Evolutionary conservation across 192 early-diverging fungal species (phyloP), one percentile per base, ranked within the genome.

Genomic region (Jimgerdemannia flammicorona): DNA sequence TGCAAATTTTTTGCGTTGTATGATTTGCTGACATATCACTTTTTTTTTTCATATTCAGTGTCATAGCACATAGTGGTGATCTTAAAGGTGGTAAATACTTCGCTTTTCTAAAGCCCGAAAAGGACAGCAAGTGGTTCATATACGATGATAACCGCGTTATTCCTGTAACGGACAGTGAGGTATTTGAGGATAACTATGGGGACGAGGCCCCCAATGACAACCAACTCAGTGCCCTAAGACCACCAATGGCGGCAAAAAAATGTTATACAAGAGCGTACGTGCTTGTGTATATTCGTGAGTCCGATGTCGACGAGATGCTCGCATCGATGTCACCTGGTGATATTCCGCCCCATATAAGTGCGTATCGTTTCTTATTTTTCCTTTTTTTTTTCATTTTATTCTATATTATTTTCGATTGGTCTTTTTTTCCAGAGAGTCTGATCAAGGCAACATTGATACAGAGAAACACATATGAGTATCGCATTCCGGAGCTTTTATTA

Each of bases 211-310:
- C 81, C 18, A 71, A 76, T 39, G 69, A 29, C 29, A 29, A 29
- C 29, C 29, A 29, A 29, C 29, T 29, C 29, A 29, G 1, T 29
- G 29, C 29, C 29, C 29, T 29, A 1, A 1, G 29, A 29, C 29
- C 29, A 29, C 44, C 70, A 18, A 75, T 78, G 71, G 79, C 75
- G 11, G 78, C 83, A 4, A 86, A 85, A 8, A 97, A 94, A 78
- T 91, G 95, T 41, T 97, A 94, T 78, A 96, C 94, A 4, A 99
- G 98, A 75, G 98, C 98, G 7, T 99, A 99, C 87, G 98, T 99
- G 97, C 85, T 99, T 80, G 96, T 98, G 40, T 99, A 99, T 73
- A 90, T 99, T 64, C 93, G 97, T 67, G 1, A 29, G 29, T 0
- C 29, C 29, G 29, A 29, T 29, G 29, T 29, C 29, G 29, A 29